Evolutionary conservation across 345 rosid genomes (phyloP).

Genomic region (Salix koriyanagi): DNA sequence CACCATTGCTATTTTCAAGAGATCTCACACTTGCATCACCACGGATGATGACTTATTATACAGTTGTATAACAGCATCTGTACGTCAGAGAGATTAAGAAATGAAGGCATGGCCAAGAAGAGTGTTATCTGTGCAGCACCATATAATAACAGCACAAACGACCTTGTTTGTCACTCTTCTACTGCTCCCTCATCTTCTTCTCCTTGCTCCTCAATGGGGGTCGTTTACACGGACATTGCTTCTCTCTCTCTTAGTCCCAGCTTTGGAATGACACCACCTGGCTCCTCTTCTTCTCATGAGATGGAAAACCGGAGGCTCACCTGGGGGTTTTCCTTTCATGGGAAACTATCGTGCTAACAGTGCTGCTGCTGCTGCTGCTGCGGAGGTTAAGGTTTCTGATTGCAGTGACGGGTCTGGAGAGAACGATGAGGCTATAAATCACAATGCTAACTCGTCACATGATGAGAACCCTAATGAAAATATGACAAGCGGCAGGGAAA

Average conservation of each 20-base stretch:
- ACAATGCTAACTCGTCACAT: constrained; percentile 18
- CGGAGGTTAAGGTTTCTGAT: constrained; percentile 21
- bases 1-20: constrained; percentile 7
- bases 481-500: constrained; percentile 35
- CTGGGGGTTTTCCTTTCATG: constrained; percentile 37
- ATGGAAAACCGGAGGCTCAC: constrained; percentile 31
- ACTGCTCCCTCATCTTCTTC: constrained; percentile 6
- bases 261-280: constrained; percentile 14
- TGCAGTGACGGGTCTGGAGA: constrained; percentile 33
- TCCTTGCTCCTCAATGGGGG: constrained; percentile 15
- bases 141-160: constrained; percentile 11
- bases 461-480: constrained; percentile 30
- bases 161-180: constrained; percentile 2
- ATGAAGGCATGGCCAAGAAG: constrained; percentile 32
- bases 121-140: constrained; percentile 17
- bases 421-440: constrained; percentile 10
- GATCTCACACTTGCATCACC: background rate
- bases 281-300: constrained; percentile 16
- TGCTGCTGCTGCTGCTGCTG: background rate
- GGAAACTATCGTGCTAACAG: constrained; percentile 13
- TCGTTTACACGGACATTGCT: constrained; percentile 43
- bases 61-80: constrained; percentile 48
- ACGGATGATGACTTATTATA: constrained; percentile 34
- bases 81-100: constrained; percentile 22
- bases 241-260: constrained; percentile 41